Evolutionary conservation across 495 filamentous ascomycete species (phyloP), one percentile per base, ranked within the genome.

Genomic region (Podospora didyma): DNA sequence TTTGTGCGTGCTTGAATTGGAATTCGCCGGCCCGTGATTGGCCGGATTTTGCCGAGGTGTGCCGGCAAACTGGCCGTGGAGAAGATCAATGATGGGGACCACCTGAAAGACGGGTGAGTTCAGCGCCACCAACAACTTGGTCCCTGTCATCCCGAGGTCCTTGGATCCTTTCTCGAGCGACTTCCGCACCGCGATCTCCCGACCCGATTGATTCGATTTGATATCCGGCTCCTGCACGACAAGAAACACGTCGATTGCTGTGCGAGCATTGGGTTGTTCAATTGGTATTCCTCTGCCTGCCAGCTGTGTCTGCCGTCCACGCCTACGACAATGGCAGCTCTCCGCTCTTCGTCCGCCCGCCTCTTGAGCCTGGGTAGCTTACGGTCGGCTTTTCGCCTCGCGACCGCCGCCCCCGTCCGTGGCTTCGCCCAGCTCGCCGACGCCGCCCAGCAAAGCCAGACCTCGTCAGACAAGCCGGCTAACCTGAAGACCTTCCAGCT

Each of bases 401-500:
- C 64, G 58, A 24, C 49, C 67, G 55, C 68, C 60, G 35, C 61
- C 57, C 59, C 65, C 63, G 66, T 71, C 66, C 65, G 74, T 62
- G 77, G 77, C 74, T 54, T 74, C 69, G 56, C 69, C 70, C 50
- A 70, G 68, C 55, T 71, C 80, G 45, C 77, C 74, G 51, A 82
- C 75, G 62, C 73, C 79, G 60, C 62, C 20, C 47, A 61, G 47
- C 41, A 65, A 37, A 62, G 49, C 64, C 22, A 44, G 48, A 50
- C 48, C 0, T 60, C 67, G 26, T 58, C 85, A 82, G 52, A 70
- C 86, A 49, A 85, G 81, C 62, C 86, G 44, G 47, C 64, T 41
- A 64, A 65, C 37, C 64, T 87, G 72, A 97, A 97, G 84, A 90
- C 89, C 55, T 98, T 98, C 85, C 88, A 97, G 74, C 85, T 98